phyloP scores from a whole-genome alignment of 495 filamentous ascomycete species.

The Penicillium soppii region DNA sequence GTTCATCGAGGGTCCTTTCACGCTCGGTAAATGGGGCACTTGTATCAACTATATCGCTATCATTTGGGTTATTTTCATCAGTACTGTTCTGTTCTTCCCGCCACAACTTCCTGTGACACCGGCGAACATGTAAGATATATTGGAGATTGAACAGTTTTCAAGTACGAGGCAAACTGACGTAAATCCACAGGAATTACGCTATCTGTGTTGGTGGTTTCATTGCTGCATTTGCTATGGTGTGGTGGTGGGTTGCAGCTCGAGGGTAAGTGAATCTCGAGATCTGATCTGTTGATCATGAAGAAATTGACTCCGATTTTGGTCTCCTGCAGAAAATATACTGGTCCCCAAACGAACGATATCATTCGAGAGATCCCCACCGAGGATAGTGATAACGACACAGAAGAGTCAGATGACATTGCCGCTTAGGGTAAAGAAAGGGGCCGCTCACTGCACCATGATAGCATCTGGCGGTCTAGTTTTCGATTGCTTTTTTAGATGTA shows the following conservation, averaged over 20 bases:
- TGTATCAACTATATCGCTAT: conserved; percentile 60
- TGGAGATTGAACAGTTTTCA: not conserved
- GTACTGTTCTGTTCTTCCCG: conserved; percentile 67
- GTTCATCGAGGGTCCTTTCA: conserved; percentile 65
- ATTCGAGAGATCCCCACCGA: conserved; percentile 37
- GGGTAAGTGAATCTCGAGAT: conserved; percentile 39
- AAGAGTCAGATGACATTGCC: conserved; percentile 16
- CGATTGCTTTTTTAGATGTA: too few species aligned
- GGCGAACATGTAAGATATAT: conserved; percentile 55
- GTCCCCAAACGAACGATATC: conserved; percentile 54
- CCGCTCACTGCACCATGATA: too few species aligned
- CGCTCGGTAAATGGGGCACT: conserved; percentile 59
- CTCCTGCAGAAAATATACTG: conserved; percentile 50
- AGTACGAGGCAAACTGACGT: conserved; percentile 2
- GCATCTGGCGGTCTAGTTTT: too few species aligned
- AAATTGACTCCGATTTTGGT: too few species aligned
- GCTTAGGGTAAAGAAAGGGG: too few species aligned
- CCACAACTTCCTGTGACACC: conserved; percentile 58
- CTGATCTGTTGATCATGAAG: not conserved
- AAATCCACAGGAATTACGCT: conserved; percentile 58
- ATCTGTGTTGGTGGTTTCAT: conserved; percentile 64
- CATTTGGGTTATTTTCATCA: conserved; percentile 68
- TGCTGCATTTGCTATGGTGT: conserved; percentile 57
- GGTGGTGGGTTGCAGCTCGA: conserved; percentile 65
- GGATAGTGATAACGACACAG: conserved; percentile 25